A percentile compares a stretch with the other conserved stretches of the same genome.
Evolutionary conservation across 1,139 yeast species (phyloP).

Genomic region (Candida tropicalis): DNA sequence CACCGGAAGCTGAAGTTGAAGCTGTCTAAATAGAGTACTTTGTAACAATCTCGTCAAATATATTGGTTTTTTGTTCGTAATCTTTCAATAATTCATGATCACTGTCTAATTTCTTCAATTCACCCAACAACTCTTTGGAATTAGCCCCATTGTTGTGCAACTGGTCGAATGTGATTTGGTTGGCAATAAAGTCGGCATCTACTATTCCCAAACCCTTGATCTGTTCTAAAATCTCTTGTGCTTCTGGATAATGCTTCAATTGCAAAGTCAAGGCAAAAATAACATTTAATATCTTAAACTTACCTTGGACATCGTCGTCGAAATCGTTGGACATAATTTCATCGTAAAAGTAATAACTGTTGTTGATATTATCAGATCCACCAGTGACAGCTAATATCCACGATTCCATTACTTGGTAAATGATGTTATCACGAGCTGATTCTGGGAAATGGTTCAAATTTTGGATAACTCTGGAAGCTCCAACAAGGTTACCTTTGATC

Average conservation of each 20-base stretch:
- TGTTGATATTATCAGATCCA: conserved; percentile 58
- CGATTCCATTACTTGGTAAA: conserved; percentile 69
- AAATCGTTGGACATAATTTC: conserved; percentile 59
- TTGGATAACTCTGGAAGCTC: conserved; percentile 39
- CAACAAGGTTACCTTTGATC: conserved; percentile 38
- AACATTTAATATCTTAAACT: conserved; percentile 37
- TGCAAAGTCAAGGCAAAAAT: conserved; percentile 48
- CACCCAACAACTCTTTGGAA: conserved; percentile 39
- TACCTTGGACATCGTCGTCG: conserved; percentile 43
- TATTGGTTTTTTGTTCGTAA: conserved; percentile 49
- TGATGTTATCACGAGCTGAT: conserved; percentile 62
- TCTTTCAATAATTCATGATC: conserved; percentile 57
- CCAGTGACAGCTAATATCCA: conserved; percentile 61
- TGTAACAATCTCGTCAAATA: conserved; percentile 59
- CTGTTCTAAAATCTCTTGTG: conserved; percentile 50
- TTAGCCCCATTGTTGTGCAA: conserved; percentile 49
- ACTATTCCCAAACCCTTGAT: conserved; percentile 37
- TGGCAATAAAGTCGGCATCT: conserved; percentile 57
- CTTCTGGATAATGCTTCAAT: conserved; percentile 49
- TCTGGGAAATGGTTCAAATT: conserved; percentile 43
- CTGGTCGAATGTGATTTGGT: conserved; percentile 56
- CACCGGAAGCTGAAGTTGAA: conserved; percentile 4
- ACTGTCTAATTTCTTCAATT: conserved; percentile 44
- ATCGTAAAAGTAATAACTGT: conserved; percentile 71
- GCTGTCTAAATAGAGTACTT: conserved; percentile 39